These are phyloP conservation scores for Tricholoma furcatifolium DNA, from an alignment of 768 basidiomycete genomes.

Conservation along the genomic window DNA sequence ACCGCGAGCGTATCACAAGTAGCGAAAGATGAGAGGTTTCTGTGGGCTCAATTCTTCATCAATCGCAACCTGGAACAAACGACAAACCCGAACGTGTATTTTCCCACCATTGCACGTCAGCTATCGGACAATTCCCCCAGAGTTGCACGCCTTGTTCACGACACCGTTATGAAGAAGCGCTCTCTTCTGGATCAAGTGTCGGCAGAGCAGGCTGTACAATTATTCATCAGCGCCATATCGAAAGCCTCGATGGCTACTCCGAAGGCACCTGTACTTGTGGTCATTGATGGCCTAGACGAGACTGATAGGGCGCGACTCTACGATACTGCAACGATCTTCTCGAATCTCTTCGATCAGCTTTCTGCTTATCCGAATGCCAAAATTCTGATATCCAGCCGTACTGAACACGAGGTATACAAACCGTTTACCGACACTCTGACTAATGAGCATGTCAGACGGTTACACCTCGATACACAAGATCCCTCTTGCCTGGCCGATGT, in stretches of 20 bases:
- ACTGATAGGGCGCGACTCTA: too few relatives aligned
- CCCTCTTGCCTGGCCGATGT: conserved; percentile 12
- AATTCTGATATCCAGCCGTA: conserved; percentile 16
- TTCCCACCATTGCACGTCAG: too few relatives aligned
- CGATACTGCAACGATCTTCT: conserved; percentile 11
- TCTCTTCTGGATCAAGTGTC: conserved; percentile 8
- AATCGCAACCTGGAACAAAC: background rate
- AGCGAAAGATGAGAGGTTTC: too few relatives aligned
- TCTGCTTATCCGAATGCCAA: conserved; percentile 5
- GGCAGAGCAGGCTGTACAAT: conserved; percentile 8
- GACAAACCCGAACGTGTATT: background rate
- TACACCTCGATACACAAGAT: too few relatives aligned
- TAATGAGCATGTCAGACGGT: conserved; percentile 7
- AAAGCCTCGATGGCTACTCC: conserved; percentile 3
- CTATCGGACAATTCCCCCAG: background rate
- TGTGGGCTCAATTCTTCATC: too few relatives aligned
- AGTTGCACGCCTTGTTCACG: conserved; percentile 5
- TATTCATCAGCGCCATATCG: conserved; percentile 11
- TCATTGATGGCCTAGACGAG: conserved; percentile 19
- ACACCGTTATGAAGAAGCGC: background rate
- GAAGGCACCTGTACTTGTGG: too few relatives aligned
- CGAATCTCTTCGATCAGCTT: conserved; percentile 4
- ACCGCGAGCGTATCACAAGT: background rate
- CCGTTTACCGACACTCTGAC: conserved; percentile 8
- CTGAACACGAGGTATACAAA: conserved; percentile 11